Percentiles rank a stretch among this genome's conserved stretches.
Conservation (phyloP, 495 filamentous ascomycete species). For the Aspergillus conjunctus region DNA sequence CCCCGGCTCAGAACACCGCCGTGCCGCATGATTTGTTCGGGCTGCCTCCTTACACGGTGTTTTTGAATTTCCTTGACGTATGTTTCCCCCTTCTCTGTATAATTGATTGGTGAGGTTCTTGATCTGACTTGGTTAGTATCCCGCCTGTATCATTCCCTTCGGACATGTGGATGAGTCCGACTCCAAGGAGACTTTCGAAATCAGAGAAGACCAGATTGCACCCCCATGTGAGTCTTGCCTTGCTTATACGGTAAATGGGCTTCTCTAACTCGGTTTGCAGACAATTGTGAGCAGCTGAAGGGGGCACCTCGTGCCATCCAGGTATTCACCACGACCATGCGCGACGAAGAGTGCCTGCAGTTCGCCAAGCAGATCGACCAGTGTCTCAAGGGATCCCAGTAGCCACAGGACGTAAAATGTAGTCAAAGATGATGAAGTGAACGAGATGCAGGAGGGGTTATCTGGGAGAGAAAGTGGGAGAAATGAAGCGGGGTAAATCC, state of each 20-base stretch:
- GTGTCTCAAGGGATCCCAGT: constrained; percentile 14
- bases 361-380: constrained; percentile 29
- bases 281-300: constrained; percentile 23
- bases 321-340: constrained; percentile 29
- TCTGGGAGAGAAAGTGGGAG: neutral
- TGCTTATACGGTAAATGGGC: neutral
- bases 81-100: constrained; percentile 18
- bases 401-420: neutral
- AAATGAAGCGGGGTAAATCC: neutral
- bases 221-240: neutral
- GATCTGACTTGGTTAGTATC: constrained; percentile 28
- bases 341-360: constrained; percentile 32
- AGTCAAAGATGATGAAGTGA: neutral
- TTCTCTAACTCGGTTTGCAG: constrained; percentile 4
- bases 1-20: constrained; percentile 45
- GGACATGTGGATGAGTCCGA: constrained; percentile 22
- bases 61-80: constrained; percentile 50
- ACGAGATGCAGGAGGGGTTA: neutral
- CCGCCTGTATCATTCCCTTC: constrained; percentile 36
- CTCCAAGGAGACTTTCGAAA: constrained; percentile 17
- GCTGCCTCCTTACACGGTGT: constrained; percentile 41
- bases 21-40: constrained; percentile 50
- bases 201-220: constrained; percentile 16
- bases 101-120: neutral
- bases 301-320: constrained; percentile 29